These are phyloP conservation scores for Trichoderma oligosporum DNA, from an alignment of 2,329 filamentous ascomycete genomes.

Conservation along the genomic window DNA sequence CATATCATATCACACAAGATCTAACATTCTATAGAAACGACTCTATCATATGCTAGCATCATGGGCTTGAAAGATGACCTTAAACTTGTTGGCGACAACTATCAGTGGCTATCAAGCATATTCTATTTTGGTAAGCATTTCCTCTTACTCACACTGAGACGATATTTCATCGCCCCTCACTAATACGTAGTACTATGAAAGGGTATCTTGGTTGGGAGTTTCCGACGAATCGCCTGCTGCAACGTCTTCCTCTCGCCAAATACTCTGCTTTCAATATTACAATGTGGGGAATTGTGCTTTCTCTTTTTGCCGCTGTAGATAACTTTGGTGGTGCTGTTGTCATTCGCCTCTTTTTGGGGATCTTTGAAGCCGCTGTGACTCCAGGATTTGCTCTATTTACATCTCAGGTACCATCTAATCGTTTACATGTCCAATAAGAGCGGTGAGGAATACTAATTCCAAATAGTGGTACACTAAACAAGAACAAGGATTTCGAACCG, in stretches of 20 bases:
- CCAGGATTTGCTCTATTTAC: conserved; percentile 16
- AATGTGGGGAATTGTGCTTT: conserved; percentile 19
- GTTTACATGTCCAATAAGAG: not conserved
- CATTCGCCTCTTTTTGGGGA: conserved; percentile 20
- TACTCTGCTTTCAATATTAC: conserved; percentile 21
- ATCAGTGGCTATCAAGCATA: conserved; percentile 18
- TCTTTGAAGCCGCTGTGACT: conserved; percentile 19
- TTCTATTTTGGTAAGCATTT: conserved; percentile 17
- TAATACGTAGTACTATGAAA: too few relatives aligned
- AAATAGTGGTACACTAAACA: conserved; percentile 19
- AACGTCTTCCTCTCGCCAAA: conserved; percentile 18
- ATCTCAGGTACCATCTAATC: conserved; percentile 1
- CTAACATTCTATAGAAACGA: conserved; percentile 16
- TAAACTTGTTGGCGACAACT: conserved; percentile 17
- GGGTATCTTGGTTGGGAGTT: conserved; percentile 20
- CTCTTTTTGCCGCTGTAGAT: conserved; percentile 4
- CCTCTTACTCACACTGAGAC: not conserved
- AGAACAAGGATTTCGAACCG: conserved; percentile 14
- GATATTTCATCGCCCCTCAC: too few relatives aligned
- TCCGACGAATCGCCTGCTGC: conserved; percentile 16
- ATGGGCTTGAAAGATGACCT: conserved; percentile 17
- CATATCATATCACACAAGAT: not conserved
- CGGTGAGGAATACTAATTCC: not conserved
- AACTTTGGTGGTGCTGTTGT: conserved; percentile 20
- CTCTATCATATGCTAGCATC: conserved; percentile 19